Evolutionary conservation across 352 stramenopile genomes (phyloP), one percentile per base, ranked within the genome.

Genomic region (Phytophthora foliorum): DNA sequence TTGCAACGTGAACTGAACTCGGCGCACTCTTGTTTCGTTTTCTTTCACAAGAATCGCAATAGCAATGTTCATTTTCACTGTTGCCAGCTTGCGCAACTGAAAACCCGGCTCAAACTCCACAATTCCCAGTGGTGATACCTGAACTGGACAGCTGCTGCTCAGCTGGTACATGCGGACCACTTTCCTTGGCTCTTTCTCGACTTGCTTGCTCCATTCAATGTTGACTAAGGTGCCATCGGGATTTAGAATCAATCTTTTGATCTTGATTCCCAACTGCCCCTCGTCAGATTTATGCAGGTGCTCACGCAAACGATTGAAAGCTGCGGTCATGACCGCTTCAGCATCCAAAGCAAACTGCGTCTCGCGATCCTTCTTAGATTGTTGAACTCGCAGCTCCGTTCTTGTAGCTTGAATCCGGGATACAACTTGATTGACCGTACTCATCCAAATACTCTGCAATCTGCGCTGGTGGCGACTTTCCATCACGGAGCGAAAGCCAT

Each of bases 1-100:
- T 39, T 55, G 63, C 6, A 24, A 10, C 4, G 21, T 7, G 31
- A 76, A 62, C 16, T 65, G 52, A 29, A 57, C 46, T 22, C 57
- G 63, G 11, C 34, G 27, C 17, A 77, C 63, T 17, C 51, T 48
- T 4, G 69, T 77, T n/a, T 8, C 51, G 8, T n/a, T 11, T 0
- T 60, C 69, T 11, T 67, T 59, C 3, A 66, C 53, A 19, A 77
- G 45, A 29, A 70, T 41, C 7, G 46, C 63, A 39, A 77, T 41
- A 2, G 45, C 24, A 11, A 50, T 21, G 2, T 21, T 44, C 24
- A 25, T 31, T 44, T 71, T 77, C 45, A 74, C 64, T 3, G 53
- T 66, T 7, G 41, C 34, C 10, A 71, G 13, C 29, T 70, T 52
- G 2, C 32, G 22, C 17, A 77, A 4, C 27, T 70, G 16, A 4